Percentiles rank a stretch among this genome's conserved stretches.
Conservation (phyloP, 805 yeast genomes). For the Yamadazyma paraphyllophila region DNA sequence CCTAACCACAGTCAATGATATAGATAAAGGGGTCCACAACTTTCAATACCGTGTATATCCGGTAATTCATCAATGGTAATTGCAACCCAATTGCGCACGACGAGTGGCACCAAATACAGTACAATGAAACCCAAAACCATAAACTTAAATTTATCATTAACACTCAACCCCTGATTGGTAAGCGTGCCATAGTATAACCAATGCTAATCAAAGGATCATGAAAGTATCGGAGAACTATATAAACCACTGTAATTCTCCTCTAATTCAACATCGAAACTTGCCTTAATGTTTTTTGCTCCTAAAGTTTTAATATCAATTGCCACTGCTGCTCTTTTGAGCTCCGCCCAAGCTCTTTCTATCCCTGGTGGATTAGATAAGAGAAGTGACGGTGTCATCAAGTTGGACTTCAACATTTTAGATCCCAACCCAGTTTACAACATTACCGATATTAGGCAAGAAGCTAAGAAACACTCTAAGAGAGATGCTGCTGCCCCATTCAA, state of each 20-base stretch:
- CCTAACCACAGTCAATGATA: no score
- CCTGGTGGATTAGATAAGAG: constrained; percentile 10
- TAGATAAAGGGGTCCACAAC: neutral
- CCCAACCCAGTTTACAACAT: neutral
- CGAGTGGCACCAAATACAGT: neutral
- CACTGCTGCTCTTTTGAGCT: constrained; percentile 4
- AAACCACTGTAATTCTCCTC: neutral
- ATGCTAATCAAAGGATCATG: no score
- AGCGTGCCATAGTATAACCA: no score
- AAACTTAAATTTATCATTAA: neutral
- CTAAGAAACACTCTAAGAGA: constrained; percentile 4
- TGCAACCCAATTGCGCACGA: neutral
- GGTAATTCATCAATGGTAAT: neutral
- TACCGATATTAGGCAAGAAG: neutral
- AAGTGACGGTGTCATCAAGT: constrained; percentile 9
- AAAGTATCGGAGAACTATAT: neutral
- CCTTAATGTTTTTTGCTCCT: neutral
- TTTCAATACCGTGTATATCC: neutral
- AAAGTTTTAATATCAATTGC: constrained; percentile 7
- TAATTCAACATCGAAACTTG: neutral
- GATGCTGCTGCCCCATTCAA: neutral
- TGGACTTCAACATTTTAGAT: constrained; percentile 7
- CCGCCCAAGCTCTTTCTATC: constrained; percentile 5
- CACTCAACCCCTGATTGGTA: no score
- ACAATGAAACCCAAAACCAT: neutral